A percentile compares a stretch with the other conserved stretches of the same genome.
Conservation (phyloP, 495 filamentous ascomycete genomes). For the Trichocladium antarcticum region DNA sequence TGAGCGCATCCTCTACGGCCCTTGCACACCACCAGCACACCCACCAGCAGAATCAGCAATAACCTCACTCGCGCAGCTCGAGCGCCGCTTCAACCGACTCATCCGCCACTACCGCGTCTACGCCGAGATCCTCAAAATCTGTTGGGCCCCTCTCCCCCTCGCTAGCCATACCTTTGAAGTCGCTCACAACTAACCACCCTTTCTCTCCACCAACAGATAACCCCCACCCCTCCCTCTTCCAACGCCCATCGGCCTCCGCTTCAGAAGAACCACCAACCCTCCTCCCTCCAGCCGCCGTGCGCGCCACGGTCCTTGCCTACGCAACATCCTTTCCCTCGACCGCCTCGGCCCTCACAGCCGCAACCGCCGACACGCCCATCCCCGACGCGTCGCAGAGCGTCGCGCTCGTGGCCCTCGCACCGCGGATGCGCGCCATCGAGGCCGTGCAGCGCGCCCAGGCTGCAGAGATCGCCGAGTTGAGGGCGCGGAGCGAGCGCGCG, state of each 20-base stretch:
- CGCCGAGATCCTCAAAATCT: slow-evolving; percentile 39
- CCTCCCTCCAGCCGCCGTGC: slow-evolving; percentile 34
- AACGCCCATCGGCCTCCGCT: slow-evolving; percentile 20
- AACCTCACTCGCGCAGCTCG: slow-evolving; percentile 51
- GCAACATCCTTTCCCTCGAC: slow-evolving; percentile 64
- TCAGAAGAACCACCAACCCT: slow-evolving; percentile 30
- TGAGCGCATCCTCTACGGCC: slow-evolving; percentile 62
- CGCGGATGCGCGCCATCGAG: slow-evolving; percentile 57
- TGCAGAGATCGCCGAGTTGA: slow-evolving; percentile 57
- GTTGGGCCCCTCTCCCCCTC: slow-evolving; percentile 20
- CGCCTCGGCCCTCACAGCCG: slow-evolving; percentile 66
- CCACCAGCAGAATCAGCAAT: slow-evolving; percentile 36
- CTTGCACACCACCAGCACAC: slow-evolving; percentile 23
- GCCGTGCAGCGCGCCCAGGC: slow-evolving; percentile 58
- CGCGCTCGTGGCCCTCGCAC: slow-evolving; percentile 54
- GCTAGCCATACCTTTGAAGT: too few relatives aligned
- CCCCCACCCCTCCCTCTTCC: slow-evolving; percentile 39
- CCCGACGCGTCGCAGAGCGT: slow-evolving; percentile 59
- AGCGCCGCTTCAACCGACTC: slow-evolving; percentile 39
- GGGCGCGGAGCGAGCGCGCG: slow-evolving; percentile 59
- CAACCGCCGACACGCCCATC: slow-evolving; percentile 59
- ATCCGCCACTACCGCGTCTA: slow-evolving; percentile 35
- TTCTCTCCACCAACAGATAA: slow-evolving; percentile 24
- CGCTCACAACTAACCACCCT: slow-evolving; percentile 2
- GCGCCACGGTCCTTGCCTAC: slow-evolving; percentile 63